These are phyloP conservation scores for Buxus sempervirens DNA, from an alignment of 164 flowering plant species.

Conservation along the genomic window DNA sequence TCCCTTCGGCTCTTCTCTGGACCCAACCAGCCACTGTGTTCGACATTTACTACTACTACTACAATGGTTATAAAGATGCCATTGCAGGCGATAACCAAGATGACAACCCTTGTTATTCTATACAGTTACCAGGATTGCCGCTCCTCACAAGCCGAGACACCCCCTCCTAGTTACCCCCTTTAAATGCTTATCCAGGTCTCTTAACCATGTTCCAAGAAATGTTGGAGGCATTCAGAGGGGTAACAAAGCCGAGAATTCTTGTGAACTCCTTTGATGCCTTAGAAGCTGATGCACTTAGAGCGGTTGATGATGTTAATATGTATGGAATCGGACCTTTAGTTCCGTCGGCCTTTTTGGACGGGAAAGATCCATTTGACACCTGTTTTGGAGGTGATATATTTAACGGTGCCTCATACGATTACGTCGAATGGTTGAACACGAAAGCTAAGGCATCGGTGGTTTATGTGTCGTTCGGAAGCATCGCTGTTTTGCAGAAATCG, in stretches of 20 bases:
- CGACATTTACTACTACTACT: constrained; percentile 27
- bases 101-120: constrained; percentile 15
- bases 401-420: background rate
- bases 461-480: constrained; percentile 42
- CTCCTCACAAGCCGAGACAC: constrained; percentile 20
- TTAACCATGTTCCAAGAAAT: constrained; percentile 14
- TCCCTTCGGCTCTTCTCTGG: constrained; percentile 34
- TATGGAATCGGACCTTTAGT: constrained; percentile 55
- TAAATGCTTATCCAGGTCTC: background rate
- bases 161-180: constrained; percentile 30
- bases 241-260: constrained; percentile 27
- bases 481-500: constrained; percentile 8
- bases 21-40: constrained; percentile 35
- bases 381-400: constrained; percentile 38
- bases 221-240: constrained; percentile 21
- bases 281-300: constrained; percentile 38
- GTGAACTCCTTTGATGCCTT: constrained; percentile 52
- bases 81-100: background rate
- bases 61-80: constrained; percentile 22
- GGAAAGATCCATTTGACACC: constrained; percentile 20
- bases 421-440: constrained; percentile 29
- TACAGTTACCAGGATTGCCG: constrained; percentile 36
- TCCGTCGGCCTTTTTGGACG: constrained; percentile 39
- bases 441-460: constrained; percentile 32
- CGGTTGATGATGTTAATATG: constrained; percentile 20